These are phyloP conservation scores for Leccinum rimulosum DNA, from an alignment of 768 basidiomycete genomes.

Conservation along the genomic window DNA sequence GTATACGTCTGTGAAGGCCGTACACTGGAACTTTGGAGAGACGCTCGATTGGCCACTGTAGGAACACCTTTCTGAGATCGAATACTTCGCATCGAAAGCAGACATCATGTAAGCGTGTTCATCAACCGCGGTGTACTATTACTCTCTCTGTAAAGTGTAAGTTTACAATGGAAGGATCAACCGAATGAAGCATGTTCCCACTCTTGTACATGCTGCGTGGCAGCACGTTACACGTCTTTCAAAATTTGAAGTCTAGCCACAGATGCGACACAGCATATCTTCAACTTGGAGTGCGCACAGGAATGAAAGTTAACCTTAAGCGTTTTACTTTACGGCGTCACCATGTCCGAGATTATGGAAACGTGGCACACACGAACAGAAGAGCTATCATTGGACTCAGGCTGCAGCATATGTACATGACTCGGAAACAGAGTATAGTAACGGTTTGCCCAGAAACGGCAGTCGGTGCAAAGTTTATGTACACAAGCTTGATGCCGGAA, in stretches of 20 bases:
- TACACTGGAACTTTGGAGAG: slow-evolving; percentile 89
- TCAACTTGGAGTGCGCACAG: slow-evolving; percentile 11
- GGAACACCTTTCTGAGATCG: background rate
- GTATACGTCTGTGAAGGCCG: slow-evolving; percentile 78
- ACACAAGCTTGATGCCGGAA: background rate
- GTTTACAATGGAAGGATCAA: slow-evolving; percentile 8
- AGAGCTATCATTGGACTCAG: slow-evolving; percentile 11
- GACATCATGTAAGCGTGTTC: background rate
- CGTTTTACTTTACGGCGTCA: background rate
- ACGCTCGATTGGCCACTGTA: slow-evolving; percentile 76
- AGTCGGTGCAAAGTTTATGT: slow-evolving; percentile 5
- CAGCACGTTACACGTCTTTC: slow-evolving; percentile 1
- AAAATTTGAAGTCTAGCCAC: background rate
- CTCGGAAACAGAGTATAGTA: background rate
- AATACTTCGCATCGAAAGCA: background rate
- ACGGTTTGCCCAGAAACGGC: slow-evolving; percentile 1
- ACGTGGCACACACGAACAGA: slow-evolving; percentile 25
- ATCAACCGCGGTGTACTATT: slow-evolving; percentile 8
- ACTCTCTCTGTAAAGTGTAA: slow-evolving; percentile 13
- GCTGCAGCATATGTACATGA: background rate
- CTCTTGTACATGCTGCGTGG: slow-evolving; percentile 7
- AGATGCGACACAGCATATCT: background rate
- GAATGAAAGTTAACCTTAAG: slow-evolving; percentile 6
- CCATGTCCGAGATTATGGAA: slow-evolving; percentile 17
- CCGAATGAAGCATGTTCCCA: slow-evolving; percentile 12